Conservation (phyloP, 208 protist genomes). For the Angomonas deanei region DNA sequence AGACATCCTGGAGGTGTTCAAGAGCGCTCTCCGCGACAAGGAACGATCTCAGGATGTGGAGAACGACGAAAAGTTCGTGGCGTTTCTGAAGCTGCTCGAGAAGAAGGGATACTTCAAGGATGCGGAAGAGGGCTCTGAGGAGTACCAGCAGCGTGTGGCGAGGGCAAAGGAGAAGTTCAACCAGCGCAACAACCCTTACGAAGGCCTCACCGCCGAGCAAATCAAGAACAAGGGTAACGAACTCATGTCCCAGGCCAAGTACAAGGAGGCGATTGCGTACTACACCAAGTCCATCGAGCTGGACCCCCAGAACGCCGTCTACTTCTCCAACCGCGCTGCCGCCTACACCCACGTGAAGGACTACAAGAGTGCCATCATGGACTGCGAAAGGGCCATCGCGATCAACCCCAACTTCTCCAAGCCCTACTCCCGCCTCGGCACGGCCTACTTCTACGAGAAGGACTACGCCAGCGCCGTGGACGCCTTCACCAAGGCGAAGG, state of each 20-base stretch:
- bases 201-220: slow-evolving; percentile 85
- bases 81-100: slow-evolving; percentile 80
- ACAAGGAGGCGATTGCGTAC: slow-evolving; percentile 90
- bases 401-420: slow-evolving; percentile 88
- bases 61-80: slow-evolving; percentile 82
- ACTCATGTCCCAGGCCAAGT: slow-evolving; percentile 85
- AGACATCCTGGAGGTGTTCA: slow-evolving; percentile 61
- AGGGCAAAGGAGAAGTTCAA: slow-evolving; percentile 88
- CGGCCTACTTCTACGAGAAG: slow-evolving; percentile 86
- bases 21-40: slow-evolving; percentile 34
- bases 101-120: slow-evolving; percentile 91
- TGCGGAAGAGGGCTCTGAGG: slow-evolving; percentile 53
- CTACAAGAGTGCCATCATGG: slow-evolving; percentile 81
- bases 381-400: slow-evolving; percentile 86
- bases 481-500: slow-evolving; percentile 84
- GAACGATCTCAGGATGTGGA: slow-evolving; percentile 33
- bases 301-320: slow-evolving; percentile 81
- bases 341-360: slow-evolving; percentile 90
- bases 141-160: slow-evolving; percentile 72
- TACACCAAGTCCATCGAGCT: slow-evolving; percentile 93
- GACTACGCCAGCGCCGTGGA: slow-evolving; percentile 80
- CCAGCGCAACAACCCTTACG: slow-evolving; percentile 88
- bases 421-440: slow-evolving; percentile 87
- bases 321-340: slow-evolving; percentile 90
- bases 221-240: slow-evolving; percentile 93